phyloP scores from a whole-genome alignment of 176 grass and related monocot genomes.

The Miscanthus lutarioriparius region DNA sequence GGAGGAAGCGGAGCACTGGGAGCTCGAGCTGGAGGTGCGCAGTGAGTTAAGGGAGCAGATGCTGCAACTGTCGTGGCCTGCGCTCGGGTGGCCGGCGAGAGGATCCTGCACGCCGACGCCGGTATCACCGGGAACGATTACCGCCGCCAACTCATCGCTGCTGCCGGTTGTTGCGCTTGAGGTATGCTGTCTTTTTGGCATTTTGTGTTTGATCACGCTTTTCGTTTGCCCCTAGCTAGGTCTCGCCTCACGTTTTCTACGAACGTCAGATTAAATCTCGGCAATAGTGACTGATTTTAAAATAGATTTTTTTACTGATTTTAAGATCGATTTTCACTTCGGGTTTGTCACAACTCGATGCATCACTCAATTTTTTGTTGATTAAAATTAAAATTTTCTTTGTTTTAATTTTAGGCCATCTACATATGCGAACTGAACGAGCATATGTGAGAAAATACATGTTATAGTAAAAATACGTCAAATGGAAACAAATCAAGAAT shows the following conservation, averaged over 20 bases:
- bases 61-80: background rate
- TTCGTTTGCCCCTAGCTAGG: background rate
- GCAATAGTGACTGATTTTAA: no score
- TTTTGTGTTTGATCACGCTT: background rate
- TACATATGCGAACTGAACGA: no score
- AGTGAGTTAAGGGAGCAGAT: slow-evolving; percentile 28
- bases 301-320: no score
- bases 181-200: background rate
- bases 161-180: background rate
- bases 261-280: no score
- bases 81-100: background rate
- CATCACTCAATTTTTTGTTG: no score
- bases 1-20: slow-evolving; percentile 18
- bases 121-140: background rate
- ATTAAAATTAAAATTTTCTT: no score
- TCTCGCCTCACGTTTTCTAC: background rate
- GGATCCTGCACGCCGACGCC: background rate
- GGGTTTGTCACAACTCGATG: no score
- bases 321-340: no score
- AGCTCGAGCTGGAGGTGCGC: slow-evolving; percentile 38
- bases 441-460: no score
- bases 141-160: background rate
- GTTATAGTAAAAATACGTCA: no score
- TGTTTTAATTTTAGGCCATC: no score
- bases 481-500: no score